Evolutionary conservation across 1,284 basidiomycete species (phyloP).

Genomic region (Naganishia sp.): DNA sequence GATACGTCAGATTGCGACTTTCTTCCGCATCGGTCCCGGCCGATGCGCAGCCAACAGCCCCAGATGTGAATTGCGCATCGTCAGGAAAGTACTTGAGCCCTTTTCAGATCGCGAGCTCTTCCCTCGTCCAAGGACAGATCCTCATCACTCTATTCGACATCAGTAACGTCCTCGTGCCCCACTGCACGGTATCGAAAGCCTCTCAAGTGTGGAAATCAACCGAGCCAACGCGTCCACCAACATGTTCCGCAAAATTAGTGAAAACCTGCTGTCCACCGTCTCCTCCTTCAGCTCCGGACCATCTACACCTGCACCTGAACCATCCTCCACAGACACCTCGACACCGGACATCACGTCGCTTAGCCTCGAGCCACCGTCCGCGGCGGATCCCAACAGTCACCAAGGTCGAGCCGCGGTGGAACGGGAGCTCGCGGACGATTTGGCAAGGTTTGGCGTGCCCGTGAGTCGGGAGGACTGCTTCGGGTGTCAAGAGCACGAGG

Average conservation of each 20-base stretch:
- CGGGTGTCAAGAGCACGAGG: slow-evolving; percentile 74
- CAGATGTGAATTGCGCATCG: no score
- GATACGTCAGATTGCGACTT: no score
- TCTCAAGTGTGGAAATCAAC: neutral
- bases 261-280: slow-evolving; percentile 40
- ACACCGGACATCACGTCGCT: slow-evolving; percentile 22
- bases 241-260: slow-evolving; percentile 46
- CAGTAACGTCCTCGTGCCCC: no score
- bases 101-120: no score
- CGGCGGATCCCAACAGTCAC: slow-evolving; percentile 33
- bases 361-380: slow-evolving; percentile 9
- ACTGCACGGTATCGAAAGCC: neutral
- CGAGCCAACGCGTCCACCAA: neutral
- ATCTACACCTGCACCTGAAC: slow-evolving; percentile 6
- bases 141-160: no score
- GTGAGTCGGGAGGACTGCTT: slow-evolving; percentile 70
- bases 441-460: slow-evolving; percentile 63
- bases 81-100: no score
- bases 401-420: slow-evolving; percentile 41
- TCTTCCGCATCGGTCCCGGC: no score
- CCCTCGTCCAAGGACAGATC: no score
- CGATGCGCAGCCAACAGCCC: no score
- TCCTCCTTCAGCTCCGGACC: slow-evolving; percentile 23
- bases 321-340: slow-evolving; percentile 1
- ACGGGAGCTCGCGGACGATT: slow-evolving; percentile 44